Percentiles rank a stretch among this genome's conserved stretches.
Conservation (phyloP, 805 yeast genomes). For the Ogataea ramenticola region DNA sequence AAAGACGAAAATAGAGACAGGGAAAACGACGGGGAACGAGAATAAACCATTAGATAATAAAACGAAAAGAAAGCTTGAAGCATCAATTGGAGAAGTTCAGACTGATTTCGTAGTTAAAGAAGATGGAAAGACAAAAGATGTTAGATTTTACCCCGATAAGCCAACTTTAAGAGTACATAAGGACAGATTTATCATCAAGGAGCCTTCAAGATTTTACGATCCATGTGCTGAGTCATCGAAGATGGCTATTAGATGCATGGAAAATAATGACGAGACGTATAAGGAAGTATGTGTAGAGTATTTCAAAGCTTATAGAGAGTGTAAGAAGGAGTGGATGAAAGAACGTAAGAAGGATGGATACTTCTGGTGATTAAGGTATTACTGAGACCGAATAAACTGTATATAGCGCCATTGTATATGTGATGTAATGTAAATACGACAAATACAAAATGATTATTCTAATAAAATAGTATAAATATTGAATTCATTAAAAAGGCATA, state of each 20-base stretch:
- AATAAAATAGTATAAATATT: no score
- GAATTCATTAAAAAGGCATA: no score
- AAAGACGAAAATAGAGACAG: no score
- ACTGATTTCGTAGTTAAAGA: constrained; percentile 34
- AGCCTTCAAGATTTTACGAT: constrained; percentile 78
- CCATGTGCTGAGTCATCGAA: constrained; percentile 88
- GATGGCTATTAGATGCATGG: constrained; percentile 82
- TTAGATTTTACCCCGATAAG: constrained; percentile 78
- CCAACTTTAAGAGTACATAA: constrained; percentile 71
- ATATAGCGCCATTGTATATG: not conserved
- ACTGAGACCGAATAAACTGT: not conserved
- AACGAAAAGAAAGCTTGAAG: constrained; percentile 15
- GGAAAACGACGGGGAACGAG: no score
- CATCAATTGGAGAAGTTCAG: constrained; percentile 35
- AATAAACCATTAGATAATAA: constrained; percentile 15
- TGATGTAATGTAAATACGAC: no score
- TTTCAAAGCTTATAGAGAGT: constrained; percentile 89
- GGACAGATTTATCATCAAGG: constrained; percentile 63
- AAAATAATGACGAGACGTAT: constrained; percentile 65
- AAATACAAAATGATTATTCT: no score
- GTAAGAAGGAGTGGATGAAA: constrained; percentile 68
- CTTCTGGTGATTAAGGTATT: constrained; percentile 24
- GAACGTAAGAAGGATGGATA: constrained; percentile 25
- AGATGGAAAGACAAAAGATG: constrained; percentile 38
- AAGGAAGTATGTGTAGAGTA: constrained; percentile 65